These are phyloP conservation scores for Boeremia lycopersici DNA, from an alignment of 2,329 filamentous ascomycete species.

Conservation along the genomic window DNA sequence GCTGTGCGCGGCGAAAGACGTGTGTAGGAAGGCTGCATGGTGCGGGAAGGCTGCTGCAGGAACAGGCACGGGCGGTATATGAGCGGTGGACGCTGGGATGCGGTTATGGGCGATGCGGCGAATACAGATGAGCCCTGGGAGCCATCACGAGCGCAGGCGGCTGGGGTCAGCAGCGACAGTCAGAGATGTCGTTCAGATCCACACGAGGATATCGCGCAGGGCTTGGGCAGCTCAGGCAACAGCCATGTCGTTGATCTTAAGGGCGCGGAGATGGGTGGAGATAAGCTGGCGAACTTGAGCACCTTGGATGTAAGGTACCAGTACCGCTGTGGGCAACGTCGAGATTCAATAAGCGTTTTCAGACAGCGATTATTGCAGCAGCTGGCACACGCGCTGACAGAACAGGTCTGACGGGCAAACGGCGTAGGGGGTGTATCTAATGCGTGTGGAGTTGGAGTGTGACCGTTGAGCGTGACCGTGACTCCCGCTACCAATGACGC, in stretches of 20 bases:
- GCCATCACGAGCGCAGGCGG: constrained; percentile 48
- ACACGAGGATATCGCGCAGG: constrained; percentile 26
- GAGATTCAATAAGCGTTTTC: constrained; percentile 15
- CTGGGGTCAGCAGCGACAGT: constrained; percentile 29
- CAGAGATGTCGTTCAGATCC: constrained; percentile 25
- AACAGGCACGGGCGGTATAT: constrained; percentile 18
- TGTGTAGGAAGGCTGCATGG: constrained; percentile 84
- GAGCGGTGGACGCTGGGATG: constrained; percentile 19
- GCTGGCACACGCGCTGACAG: constrained; percentile 3
- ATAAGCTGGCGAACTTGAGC: constrained; percentile 37
- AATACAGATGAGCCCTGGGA: constrained; percentile 41
- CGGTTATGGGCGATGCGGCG: constrained; percentile 43
- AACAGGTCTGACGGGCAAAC: constrained; percentile 1
- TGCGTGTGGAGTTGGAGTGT: constrained; percentile 14
- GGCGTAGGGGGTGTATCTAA: constrained; percentile 9
- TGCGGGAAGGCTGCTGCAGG: constrained; percentile 39
- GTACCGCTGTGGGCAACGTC: constrained; percentile 19
- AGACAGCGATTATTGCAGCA: background rate
- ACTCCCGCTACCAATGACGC: constrained; percentile 35
- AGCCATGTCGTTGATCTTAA: constrained; percentile 39
- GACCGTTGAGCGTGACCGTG: constrained; percentile 45
- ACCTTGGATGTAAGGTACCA: constrained; percentile 20
- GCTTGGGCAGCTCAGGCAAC: constrained; percentile 43
- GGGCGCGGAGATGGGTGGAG: constrained; percentile 30
- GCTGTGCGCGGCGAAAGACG: constrained; percentile 74